phyloP scores from a whole-genome alignment of 2,329 filamentous ascomycete genomes.

The Xylariaceae sp. region DNA sequence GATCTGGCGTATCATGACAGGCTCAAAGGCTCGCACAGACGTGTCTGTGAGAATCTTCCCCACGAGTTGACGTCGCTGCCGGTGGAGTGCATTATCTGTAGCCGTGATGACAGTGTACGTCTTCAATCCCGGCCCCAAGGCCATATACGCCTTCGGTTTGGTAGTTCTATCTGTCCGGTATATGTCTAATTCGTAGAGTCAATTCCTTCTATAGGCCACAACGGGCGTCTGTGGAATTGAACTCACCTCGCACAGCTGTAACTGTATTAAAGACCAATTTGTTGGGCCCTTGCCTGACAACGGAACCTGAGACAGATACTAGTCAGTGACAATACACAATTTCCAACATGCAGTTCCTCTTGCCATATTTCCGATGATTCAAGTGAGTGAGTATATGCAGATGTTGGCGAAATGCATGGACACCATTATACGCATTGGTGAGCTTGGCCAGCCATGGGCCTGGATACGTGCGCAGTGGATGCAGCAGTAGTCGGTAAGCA shows the following conservation, averaged over 20 bases:
- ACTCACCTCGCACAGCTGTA: neutral
- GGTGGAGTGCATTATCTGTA: neutral
- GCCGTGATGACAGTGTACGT: neutral
- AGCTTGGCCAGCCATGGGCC: slow-evolving; percentile 2
- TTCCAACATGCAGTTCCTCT: neutral
- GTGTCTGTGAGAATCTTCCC: neutral
- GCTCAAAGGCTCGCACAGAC: neutral
- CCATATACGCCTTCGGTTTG: neutral
- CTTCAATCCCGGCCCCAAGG: neutral
- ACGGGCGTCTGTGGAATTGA: neutral
- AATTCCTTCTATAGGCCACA: neutral
- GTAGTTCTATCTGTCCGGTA: neutral
- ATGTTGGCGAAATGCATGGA: neutral
- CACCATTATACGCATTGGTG: slow-evolving; percentile 1
- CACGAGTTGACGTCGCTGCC: neutral
- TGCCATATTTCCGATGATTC: slow-evolving; percentile 4
- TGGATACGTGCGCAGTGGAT: slow-evolving; percentile 6
- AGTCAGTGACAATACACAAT: neutral
- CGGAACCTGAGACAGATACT: neutral
- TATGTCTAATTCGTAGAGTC: neutral
- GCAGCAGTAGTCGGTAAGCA: slow-evolving; percentile 2
- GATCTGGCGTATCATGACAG: neutral
- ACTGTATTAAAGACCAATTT: neutral
- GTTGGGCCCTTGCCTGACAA: neutral
- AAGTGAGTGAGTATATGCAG: neutral